Base-by-base conservation (phyloP, 495 filamentous ascomycete species). In the Antarctomyces pellizariae region DNA sequence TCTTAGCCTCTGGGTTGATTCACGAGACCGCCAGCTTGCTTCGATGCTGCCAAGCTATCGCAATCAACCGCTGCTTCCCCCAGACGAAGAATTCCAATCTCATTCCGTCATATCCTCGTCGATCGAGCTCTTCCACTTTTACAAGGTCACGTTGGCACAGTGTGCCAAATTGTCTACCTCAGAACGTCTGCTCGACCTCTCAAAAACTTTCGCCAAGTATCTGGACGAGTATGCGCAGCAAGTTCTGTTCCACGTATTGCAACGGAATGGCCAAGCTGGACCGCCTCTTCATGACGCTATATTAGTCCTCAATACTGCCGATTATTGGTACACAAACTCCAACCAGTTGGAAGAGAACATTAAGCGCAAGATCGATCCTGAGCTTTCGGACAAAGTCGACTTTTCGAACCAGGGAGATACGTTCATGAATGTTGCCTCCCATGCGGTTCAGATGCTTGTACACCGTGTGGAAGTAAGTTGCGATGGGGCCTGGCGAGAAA, bases 61-160 rank as follows among this genome's bases (percentile, higher is more conserved):
- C 27, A 64, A 64, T 28, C 79, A 91, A 38, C 76, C 82, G 2
- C 54, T 89, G 13, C 62, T 76, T 13, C 66, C 74, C 7, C 50
- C 64, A 1, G 84, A 93, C 29, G 86, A 97, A 43, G 86, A 97
- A 25, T 92, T 95, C 49, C 74, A 77, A 18, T 56, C 77, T 0
- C 75, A 91, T 40, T 63, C 69, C n/a, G 86, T 91, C 28, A 76
- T 91, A 22, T 57, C 78, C 2, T 93, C 84, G 0, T 92, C 89
- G 2, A 92, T 84, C 24, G 86, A 97, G 41, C 67, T 97, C 7
- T 97, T 97, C 49, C 78, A 83, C 34, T 91, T 93, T 39, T 97
- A 97, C 46, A 75, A 89, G 20, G 61, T 77, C 22, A 77, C 76
- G 2, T 53, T 97, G 8, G 75, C 80, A 3, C 89, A 95, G 50